These are phyloP conservation scores for Pistacia integerrima DNA, from an alignment of 345 rosid genomes.

Conservation along the genomic window DNA sequence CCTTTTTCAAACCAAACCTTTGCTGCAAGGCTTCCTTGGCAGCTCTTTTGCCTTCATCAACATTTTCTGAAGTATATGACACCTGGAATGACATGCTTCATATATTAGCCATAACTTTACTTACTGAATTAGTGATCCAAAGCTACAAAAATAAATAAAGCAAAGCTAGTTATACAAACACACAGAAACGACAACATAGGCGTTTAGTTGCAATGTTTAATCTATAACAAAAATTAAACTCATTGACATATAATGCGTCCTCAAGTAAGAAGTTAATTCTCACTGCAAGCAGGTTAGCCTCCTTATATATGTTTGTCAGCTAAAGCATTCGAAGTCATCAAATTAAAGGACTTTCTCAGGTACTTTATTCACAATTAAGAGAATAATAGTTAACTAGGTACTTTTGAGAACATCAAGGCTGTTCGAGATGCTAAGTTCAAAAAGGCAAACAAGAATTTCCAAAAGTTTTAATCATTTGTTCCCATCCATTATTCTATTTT, in stretches of 20 bases:
- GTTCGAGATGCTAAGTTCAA: background rate
- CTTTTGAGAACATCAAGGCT: too few relatives aligned
- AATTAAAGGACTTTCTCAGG: too few relatives aligned
- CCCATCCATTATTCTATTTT: background rate
- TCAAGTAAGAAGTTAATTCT: background rate
- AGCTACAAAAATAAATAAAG: background rate
- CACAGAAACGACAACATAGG: background rate
- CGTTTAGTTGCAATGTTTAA: background rate
- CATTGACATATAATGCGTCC: too few relatives aligned
- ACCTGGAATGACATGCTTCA: constrained; percentile 43
- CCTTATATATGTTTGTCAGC: background rate
- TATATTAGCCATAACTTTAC: constrained; percentile 17
- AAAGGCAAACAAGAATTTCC: background rate
- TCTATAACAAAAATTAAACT: background rate
- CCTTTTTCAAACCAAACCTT: constrained; percentile 60
- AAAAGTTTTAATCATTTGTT: background rate
- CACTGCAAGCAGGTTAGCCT: background rate
- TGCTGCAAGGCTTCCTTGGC: constrained; percentile 84
- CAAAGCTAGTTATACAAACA: background rate
- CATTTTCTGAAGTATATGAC: constrained; percentile 76
- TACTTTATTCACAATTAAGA: too few relatives aligned
- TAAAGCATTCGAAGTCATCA: too few relatives aligned
- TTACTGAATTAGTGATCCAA: constrained; percentile 7
- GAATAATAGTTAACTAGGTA: too few relatives aligned
- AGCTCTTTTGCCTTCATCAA: constrained; percentile 85